Conservation (phyloP, 257 asterid species). For the Ocimum tenuiflorum region DNA sequence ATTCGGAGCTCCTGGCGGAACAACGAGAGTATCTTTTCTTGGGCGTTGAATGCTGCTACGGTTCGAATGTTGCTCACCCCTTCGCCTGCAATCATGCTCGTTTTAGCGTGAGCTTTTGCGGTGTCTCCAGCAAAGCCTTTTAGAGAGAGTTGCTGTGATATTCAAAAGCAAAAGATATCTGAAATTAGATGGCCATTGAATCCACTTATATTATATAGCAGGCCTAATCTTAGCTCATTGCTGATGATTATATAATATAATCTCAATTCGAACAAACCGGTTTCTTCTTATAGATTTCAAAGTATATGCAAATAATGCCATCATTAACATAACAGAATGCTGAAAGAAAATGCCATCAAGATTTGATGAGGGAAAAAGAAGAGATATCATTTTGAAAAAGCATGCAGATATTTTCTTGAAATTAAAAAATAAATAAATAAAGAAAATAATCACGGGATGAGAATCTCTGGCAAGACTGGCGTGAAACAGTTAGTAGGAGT, state of each 20-base stretch:
- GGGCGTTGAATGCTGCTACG: constrained; percentile 88
- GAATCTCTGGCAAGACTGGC: constrained; percentile 25
- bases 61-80: constrained; percentile 95
- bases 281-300: too few species aligned
- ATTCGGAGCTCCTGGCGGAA: constrained; percentile 60
- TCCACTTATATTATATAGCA: too few species aligned
- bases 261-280: too few species aligned
- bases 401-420: not conserved
- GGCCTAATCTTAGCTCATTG: too few species aligned
- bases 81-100: constrained; percentile 95
- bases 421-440: not conserved
- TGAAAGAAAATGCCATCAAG: too few species aligned
- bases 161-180: not conserved
- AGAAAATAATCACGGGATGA: constrained; percentile 21
- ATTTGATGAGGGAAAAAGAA: too few species aligned
- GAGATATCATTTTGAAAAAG: not conserved
- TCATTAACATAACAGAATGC: too few species aligned
- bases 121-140: constrained; percentile 96
- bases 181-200: too few species aligned
- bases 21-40: constrained; percentile 58
- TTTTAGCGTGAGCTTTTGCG: constrained; percentile 87
- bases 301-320: too few species aligned
- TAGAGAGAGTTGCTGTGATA: constrained; percentile 81
- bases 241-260: too few species aligned
- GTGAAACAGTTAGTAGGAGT: constrained; percentile 3